A percentile compares a stretch with the other conserved stretches of the same genome.
These are phyloP conservation scores for Spinacia oleracea DNA, from an alignment of 179 eudicot genomes.

Conservation along the genomic window DNA sequence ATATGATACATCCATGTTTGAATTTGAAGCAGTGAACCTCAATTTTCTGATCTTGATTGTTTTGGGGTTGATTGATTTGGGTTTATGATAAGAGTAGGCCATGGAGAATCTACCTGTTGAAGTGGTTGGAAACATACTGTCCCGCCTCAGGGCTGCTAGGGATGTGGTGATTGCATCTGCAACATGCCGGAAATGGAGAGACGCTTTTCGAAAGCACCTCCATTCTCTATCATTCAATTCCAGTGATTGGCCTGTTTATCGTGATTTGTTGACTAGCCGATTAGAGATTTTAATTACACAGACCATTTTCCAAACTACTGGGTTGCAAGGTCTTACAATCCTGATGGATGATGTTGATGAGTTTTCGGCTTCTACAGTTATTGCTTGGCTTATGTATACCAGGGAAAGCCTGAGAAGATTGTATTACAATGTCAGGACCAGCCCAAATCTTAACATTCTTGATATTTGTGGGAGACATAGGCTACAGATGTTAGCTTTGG, in stretches of 20 bases:
- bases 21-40: conserved; percentile 10
- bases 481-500: conserved; percentile 64
- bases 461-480: conserved; percentile 78
- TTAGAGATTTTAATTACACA: conserved; percentile 82
- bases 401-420: conserved; percentile 67
- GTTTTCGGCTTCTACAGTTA: conserved; percentile 80
- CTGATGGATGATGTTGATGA: conserved; percentile 84
- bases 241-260: conserved; percentile 67
- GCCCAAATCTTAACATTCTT: conserved; percentile 70
- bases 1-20: background rate
- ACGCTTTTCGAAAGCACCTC: conserved; percentile 77
- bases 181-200: conserved; percentile 83
- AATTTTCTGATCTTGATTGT: conserved; percentile 12
- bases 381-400: conserved; percentile 89
- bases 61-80: conserved; percentile 25
- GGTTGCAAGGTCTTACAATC: conserved; percentile 66
- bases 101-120: conserved; percentile 89
- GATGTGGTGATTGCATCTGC: conserved; percentile 83
- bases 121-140: conserved; percentile 83
- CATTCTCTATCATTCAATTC: conserved; percentile 71
- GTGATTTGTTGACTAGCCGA: conserved; percentile 50
- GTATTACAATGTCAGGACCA: conserved; percentile 65
- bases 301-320: conserved; percentile 77
- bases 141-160: conserved; percentile 70
- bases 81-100: background rate